Evolutionary conservation across 768 basidiomycete genomes (phyloP).

Genomic region (Boletus eberwhitei): DNA sequence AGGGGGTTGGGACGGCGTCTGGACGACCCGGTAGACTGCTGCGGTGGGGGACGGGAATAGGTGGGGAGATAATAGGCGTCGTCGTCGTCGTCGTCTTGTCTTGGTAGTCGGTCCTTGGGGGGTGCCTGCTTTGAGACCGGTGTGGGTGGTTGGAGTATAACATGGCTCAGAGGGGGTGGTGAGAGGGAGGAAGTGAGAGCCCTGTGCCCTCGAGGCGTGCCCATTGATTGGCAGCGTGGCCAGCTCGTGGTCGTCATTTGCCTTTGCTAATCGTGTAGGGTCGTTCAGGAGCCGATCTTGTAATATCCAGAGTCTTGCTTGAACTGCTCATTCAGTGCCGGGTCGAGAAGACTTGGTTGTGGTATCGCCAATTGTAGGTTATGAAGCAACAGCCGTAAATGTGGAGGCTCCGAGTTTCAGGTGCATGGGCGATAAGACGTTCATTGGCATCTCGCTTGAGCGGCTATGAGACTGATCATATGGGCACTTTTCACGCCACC

Average conservation of each 20-base stretch:
- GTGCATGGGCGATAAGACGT: too few relatives aligned
- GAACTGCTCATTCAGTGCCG: too few relatives aligned
- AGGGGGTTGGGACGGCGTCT: slow-evolving; percentile 18
- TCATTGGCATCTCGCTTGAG: too few relatives aligned
- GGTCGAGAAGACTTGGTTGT: too few relatives aligned
- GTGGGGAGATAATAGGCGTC: slow-evolving; percentile 11
- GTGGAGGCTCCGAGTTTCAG: too few relatives aligned
- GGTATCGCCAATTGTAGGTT: too few relatives aligned
- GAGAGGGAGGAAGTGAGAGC: background rate
- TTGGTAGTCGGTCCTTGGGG: slow-evolving; percentile 2
- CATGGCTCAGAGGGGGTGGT: slow-evolving; percentile 4
- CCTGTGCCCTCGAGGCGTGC: background rate
- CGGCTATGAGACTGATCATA: too few relatives aligned
- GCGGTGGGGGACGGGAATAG: slow-evolving; percentile 9
- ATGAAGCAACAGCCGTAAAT: too few relatives aligned
- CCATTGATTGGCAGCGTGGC: slow-evolving; percentile 6
- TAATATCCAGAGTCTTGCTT: too few relatives aligned
- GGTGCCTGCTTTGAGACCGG: background rate
- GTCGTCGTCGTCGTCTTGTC: slow-evolving; percentile 7
- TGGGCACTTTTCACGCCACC: too few relatives aligned
- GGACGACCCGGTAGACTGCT: slow-evolving; percentile 1
- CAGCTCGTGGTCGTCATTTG: background rate
- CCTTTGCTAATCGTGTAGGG: background rate
- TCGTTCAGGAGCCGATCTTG: too few relatives aligned
- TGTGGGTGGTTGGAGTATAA: background rate